A percentile compares a stretch with the other conserved stretches of the same genome.
Conservation (phyloP, 371 early-diverging fungal species). For the Mortierella sp. region DNA sequence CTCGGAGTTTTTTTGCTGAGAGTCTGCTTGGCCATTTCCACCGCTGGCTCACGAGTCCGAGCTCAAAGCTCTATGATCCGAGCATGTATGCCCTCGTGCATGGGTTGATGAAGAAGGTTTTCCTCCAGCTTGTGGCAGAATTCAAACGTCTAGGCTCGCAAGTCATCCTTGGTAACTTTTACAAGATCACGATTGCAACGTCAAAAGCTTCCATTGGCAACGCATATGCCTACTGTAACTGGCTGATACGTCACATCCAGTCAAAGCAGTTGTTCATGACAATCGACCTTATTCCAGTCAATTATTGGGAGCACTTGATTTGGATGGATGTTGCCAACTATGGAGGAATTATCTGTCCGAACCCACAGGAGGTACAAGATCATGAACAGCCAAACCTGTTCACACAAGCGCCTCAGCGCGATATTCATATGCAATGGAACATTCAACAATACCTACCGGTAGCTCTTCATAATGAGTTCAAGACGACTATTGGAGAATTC, state of each 20-base stretch:
- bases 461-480: constrained; percentile 76
- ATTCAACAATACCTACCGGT: constrained; percentile 87
- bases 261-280: constrained; percentile 81
- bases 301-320: constrained; percentile 83
- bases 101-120: constrained; percentile 89
- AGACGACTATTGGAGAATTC: constrained; percentile 62
- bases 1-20: constrained; percentile 70
- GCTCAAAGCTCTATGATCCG: constrained; percentile 87
- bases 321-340: constrained; percentile 96
- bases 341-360: constrained; percentile 72
- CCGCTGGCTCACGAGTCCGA: constrained; percentile 87
- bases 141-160: constrained; percentile 79
- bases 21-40: constrained; percentile 85
- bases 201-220: constrained; percentile 76
- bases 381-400: constrained; percentile 30
- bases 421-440: constrained; percentile 86
- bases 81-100: constrained; percentile 80
- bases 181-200: constrained; percentile 84
- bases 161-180: constrained; percentile 83
- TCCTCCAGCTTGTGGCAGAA: constrained; percentile 84
- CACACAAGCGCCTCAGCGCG: constrained; percentile 22
- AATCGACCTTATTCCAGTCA: constrained; percentile 66
- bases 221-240: constrained; percentile 79
- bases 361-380: constrained; percentile 44
- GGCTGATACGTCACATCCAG: constrained; percentile 74